Percentiles rank a stretch among this genome's conserved stretches.
Conservation (phyloP, 2,329 filamentous ascomycete species). For the Tympanopsis confertula region DNA sequence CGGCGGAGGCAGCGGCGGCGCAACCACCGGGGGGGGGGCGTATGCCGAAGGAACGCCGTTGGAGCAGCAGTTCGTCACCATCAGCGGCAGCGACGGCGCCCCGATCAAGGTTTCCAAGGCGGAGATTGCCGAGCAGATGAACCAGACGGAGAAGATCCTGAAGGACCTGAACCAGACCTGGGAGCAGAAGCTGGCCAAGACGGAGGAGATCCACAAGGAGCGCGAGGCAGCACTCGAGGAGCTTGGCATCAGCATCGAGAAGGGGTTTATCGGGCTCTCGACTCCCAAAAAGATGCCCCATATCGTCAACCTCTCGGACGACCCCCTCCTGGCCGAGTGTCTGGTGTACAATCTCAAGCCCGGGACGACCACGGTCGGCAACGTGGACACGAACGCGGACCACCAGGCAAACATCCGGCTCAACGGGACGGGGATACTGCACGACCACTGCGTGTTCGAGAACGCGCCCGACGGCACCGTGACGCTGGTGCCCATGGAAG, state of each 20-base stretch:
- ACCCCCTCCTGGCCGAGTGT: slow-evolving; percentile 86
- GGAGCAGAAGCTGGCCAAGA: slow-evolving; percentile 92
- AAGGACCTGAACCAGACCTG: slow-evolving; percentile 95
- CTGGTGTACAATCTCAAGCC: slow-evolving; percentile 97
- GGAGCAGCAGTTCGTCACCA: slow-evolving; percentile 92
- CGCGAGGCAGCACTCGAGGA: slow-evolving; percentile 90
- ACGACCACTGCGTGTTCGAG: slow-evolving; percentile 88
- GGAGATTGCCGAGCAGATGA: slow-evolving; percentile 91
- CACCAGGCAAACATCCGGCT: slow-evolving; percentile 77
- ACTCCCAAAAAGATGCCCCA: slow-evolving; percentile 99
- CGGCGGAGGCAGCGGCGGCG: slow-evolving; percentile 24
- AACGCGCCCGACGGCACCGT: slow-evolving; percentile 78
- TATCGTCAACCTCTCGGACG: slow-evolving; percentile 92
- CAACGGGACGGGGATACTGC: slow-evolving; percentile 84
- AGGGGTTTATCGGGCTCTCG: slow-evolving; percentile 87
- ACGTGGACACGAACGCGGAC: slow-evolving; percentile 71
- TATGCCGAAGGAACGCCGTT: slow-evolving; percentile 87
- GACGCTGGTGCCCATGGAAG: slow-evolving; percentile 77
- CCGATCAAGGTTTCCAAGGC: slow-evolving; percentile 96
- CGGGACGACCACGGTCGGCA: slow-evolving; percentile 84
- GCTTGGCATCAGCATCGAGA: slow-evolving; percentile 95
- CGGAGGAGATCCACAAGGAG: slow-evolving; percentile 95
- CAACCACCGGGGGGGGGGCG: slow-evolving; percentile 29
- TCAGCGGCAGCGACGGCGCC: slow-evolving; percentile 71
- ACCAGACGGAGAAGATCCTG: slow-evolving; percentile 91